Percentiles rank a stretch among this genome's conserved stretches.
These are phyloP conservation scores for Extremus antarcticus DNA, from an alignment of 495 filamentous ascomycete genomes.

Conservation along the genomic window DNA sequence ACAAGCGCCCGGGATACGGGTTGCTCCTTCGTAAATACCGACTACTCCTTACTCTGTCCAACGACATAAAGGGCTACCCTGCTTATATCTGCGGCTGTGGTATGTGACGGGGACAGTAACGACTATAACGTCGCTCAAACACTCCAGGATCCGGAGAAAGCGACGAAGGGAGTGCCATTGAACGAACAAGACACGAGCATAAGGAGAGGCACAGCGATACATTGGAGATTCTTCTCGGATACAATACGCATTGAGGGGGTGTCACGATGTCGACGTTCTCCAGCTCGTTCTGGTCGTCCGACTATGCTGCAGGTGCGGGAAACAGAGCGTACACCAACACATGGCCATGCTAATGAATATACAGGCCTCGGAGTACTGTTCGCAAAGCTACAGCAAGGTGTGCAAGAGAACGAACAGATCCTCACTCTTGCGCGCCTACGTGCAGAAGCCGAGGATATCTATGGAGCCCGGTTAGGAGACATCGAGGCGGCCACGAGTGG, in stretches of 20 bases:
- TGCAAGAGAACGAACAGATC: conserved; percentile 89
- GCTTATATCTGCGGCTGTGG: no score
- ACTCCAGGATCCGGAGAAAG: neutral
- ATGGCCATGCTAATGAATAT: neutral
- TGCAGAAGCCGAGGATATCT: conserved; percentile 88
- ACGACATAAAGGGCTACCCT: no score
- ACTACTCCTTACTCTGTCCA: no score
- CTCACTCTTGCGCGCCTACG: conserved; percentile 84
- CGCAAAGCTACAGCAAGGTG: conserved; percentile 90
- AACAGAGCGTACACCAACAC: neutral
- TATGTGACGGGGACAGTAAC: neutral
- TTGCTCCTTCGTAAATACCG: no score
- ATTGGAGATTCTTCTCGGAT: neutral
- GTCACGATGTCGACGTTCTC: conserved; percentile 64
- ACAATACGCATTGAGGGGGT: neutral
- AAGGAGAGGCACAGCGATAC: no score
- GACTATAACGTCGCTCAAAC: no score
- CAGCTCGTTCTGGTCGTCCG: conserved; percentile 90
- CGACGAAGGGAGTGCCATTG: neutral
- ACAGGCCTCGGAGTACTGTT: conserved; percentile 87
- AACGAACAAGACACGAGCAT: neutral
- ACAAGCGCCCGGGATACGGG: no score
- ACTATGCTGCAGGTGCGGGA: conserved; percentile 72
- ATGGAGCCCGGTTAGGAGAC: conserved; percentile 67
- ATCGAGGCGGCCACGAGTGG: conserved; percentile 77